phyloP scores from a whole-genome alignment of 2,329 filamentous ascomycete species.

The Cordyceps pruinosa region DNA sequence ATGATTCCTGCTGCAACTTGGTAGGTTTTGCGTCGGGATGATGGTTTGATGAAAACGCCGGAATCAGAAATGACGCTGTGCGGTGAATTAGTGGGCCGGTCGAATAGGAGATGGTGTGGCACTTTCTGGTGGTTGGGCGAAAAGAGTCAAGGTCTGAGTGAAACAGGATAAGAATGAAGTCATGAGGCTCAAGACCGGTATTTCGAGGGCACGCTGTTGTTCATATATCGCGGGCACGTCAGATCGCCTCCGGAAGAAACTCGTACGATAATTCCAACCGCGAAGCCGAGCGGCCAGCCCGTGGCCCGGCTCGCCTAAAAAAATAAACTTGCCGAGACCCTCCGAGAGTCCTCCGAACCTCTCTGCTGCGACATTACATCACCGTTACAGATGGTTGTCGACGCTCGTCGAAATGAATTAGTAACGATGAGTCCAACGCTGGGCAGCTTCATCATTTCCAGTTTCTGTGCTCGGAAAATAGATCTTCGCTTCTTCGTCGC shows the following conservation, averaged over 20 bases:
- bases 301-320: not conserved
- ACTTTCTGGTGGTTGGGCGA: too few species aligned
- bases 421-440: not conserved
- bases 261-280: slow-evolving; percentile 8
- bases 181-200: not conserved
- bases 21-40: not conserved
- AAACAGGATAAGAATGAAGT: too few species aligned
- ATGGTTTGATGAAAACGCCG: not conserved
- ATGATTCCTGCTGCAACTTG: not conserved
- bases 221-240: not conserved
- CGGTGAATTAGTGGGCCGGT: slow-evolving; percentile 3
- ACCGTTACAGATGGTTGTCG: not conserved
- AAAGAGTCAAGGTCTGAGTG: too few species aligned
- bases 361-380: not conserved
- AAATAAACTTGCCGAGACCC: slow-evolving; percentile 1
- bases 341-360: slow-evolving; percentile 4
- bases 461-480: too few species aligned
- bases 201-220: not conserved
- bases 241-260: slow-evolving; percentile 1
- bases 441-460: not conserved
- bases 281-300: not conserved
- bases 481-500: too few species aligned
- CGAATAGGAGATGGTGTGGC: not conserved
- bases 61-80: slow-evolving; percentile 6
- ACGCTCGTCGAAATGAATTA: not conserved